These are phyloP conservation scores for Nosema granulosis DNA, from an alignment of 371 early-diverging fungal species.

Conservation along the genomic window DNA sequence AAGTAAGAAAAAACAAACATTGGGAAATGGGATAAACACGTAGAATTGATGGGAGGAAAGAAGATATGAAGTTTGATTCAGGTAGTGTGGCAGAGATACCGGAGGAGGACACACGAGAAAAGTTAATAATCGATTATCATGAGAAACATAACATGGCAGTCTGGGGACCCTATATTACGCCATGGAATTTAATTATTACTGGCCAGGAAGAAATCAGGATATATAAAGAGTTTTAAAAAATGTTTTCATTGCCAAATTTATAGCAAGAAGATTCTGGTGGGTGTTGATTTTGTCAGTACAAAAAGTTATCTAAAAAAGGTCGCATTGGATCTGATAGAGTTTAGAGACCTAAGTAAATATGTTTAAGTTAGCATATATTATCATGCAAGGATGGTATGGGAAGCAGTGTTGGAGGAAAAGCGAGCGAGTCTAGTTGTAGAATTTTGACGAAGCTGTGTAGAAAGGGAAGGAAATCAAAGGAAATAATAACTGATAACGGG, in stretches of 20 bases:
- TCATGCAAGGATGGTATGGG: too few relatives aligned
- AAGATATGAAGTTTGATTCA: neutral
- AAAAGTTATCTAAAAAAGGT: conserved; percentile 15
- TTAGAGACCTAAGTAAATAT: too few relatives aligned
- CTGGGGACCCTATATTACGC: conserved; percentile 7
- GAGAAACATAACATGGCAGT: conserved; percentile 6
- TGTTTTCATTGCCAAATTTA: conserved; percentile 23
- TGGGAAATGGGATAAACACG: neutral
- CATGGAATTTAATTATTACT: conserved; percentile 27
- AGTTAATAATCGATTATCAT: conserved; percentile 8
- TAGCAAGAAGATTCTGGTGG: conserved; percentile 6
- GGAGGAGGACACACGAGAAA: neutral
- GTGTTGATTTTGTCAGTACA: neutral
- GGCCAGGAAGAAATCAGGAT: conserved; percentile 17
- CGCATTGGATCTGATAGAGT: neutral
- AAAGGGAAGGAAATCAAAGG: conserved; percentile 20
- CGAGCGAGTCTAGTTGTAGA: too few relatives aligned
- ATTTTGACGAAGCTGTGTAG: too few relatives aligned
- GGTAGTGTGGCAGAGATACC: conserved; percentile 11
- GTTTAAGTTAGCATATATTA: too few relatives aligned
- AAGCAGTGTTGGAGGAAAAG: too few relatives aligned
- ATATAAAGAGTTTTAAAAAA: conserved; percentile 15
- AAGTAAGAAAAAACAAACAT: neutral
- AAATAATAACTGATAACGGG: conserved; percentile 38
- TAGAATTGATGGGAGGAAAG: neutral